Base-by-base conservation (phyloP, 306 rosid genomes). In the Cicer chorassanicum region DNA sequence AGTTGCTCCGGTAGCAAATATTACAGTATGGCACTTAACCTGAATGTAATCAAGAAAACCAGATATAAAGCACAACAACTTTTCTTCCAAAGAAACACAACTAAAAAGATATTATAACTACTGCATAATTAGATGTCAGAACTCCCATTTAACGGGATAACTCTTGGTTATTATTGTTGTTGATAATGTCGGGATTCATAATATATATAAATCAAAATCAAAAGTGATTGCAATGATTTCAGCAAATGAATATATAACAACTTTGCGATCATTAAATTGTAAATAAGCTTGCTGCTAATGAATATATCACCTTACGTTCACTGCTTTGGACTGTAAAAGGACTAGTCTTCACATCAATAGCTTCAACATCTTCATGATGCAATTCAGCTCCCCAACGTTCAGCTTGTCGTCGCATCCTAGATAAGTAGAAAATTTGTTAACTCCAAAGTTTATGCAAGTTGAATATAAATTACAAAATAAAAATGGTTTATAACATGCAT, bases 361-460 rank as follows among this genome's bases (percentile, higher is more conserved):
- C 84, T 74, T 91, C 98, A 70, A 93, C 96, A 75, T 93, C 98
- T 89, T 93, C 98, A 74, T 93, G 98, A 46, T 83, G 82, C 83
- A 93, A 82, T 59, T 93, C 96, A 16, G 98, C 98, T 45, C 98
- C 98, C 98, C 98, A 93, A 5, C 96, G 92, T 70, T 91, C 98
- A 36, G 97, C 98, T 51, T 83, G 87, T 63, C 73, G 69, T 8
- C 87, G 82, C 82, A 84, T 84, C 77, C 87, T 84, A 21, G 14
- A 73, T 19, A 73, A 36, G 65, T 73, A 68, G 56, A 77, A 48
- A 77, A 77, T 51, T 36, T 24, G 72, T 69, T 71, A 72, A 73
- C 68, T 48, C 51, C 41, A 81, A 44, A 21, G 74, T 36, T 61
- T 40, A 36, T 57, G 18, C 13, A 63, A 74, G 48, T 24, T 43